Evolutionary conservation across 2,329 filamentous ascomycete genomes (phyloP), one percentile per base, ranked within the genome.

Genomic region (Talaromyces marneffei): DNA sequence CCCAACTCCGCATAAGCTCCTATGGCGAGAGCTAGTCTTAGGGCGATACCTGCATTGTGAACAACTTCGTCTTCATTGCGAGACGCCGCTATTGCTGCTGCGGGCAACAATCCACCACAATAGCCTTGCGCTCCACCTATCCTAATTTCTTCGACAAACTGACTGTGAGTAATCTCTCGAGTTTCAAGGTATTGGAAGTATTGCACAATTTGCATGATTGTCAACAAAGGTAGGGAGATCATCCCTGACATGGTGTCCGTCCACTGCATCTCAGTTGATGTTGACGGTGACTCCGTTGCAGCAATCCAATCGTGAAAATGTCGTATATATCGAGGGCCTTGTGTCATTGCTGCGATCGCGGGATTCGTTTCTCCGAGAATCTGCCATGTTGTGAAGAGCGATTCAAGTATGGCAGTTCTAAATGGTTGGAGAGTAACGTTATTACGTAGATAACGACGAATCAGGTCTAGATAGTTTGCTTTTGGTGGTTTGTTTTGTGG

Each of bases 201-300:
- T 27, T 61, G 60, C 2, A 57, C 60, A 18, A 31, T 52, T 46
- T 61, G 60, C 53, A 58, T 61, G 4, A 58, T 37, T 4, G 55
- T 58, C 7, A 61, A 35, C 16, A 61, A 35, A 1, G 60, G 60
- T 1, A 61, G 27, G 2, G 60, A 61, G 25, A 61, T 57, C 20
- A 61, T n/a, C 1, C 60, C 60, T 16, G 60, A 61, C 60, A 61
- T 57, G n/a, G 42, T 61, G 27, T 61, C 46, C 12, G n/a, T 61
- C 53, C 53, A 57, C 58, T 57, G 42, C 59, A 60, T 48, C 16
- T 48, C 29, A 10, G 12, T 27, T 9, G 50, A 37, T 23, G 52
- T 29, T 16, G 42, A 18, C 18, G 54, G 55, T 20, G 53, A 33
- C 3, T 55, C 27, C 27, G 39, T 55, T n/a, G 44, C 46, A 9